phyloP scores from a whole-genome alignment of 257 asterid genomes.

The Solanum piurae region DNA sequence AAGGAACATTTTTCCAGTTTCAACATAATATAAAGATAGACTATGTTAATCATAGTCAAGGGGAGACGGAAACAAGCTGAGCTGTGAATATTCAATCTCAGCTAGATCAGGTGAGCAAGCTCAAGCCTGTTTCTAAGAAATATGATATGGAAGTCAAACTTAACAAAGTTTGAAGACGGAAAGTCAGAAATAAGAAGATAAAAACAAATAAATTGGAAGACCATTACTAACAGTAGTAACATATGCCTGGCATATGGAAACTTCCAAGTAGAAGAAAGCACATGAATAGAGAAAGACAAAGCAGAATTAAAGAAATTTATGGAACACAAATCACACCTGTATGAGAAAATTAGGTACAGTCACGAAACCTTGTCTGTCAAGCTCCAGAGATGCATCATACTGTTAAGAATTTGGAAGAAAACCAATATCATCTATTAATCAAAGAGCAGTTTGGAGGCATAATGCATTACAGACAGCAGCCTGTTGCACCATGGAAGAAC shows the following conservation, averaged over 20 bases:
- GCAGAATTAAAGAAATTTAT: neutral
- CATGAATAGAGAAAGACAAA: neutral
- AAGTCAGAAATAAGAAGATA: neutral
- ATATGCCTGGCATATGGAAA: neutral
- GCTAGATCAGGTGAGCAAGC: neutral
- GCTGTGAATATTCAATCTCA: neutral
- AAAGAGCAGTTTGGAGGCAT: neutral
- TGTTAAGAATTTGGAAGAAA: slow-evolving; percentile 18
- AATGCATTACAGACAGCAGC: neutral
- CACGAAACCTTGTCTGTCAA: slow-evolving; percentile 60
- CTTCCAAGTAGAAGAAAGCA: neutral
- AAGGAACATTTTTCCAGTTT: neutral
- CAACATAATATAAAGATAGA: neutral
- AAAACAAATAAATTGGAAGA: neutral
- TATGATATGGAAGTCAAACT: neutral
- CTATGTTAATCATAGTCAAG: neutral
- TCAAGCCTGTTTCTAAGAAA: neutral
- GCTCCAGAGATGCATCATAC: slow-evolving; percentile 80
- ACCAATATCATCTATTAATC: slow-evolving; percentile 5
- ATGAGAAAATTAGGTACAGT: slow-evolving; percentile 55
- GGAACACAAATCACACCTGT: slow-evolving; percentile 26
- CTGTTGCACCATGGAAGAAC: neutral
- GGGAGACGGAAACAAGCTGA: neutral
- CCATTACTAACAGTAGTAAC: neutral
- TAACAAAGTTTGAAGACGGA: neutral